Evolutionary conservation across 352 stramenopile genomes (phyloP), one percentile per base, ranked within the genome.

Genomic region (Elongisporangium prolatum): DNA sequence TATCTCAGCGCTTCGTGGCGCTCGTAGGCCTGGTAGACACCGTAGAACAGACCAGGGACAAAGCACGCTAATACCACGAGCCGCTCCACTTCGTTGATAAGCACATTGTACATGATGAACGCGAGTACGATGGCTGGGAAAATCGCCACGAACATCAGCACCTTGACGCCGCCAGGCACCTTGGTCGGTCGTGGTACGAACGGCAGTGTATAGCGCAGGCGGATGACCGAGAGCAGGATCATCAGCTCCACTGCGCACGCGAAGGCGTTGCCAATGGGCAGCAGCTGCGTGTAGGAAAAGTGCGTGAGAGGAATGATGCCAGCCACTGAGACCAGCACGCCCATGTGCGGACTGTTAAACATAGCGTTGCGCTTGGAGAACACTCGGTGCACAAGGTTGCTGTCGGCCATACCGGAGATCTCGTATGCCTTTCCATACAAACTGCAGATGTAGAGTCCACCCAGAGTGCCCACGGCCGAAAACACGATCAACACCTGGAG

Each of bases 341-440:
- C 74, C 18, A 73, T 55, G 48, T 81, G 72, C 17, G 77, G 77
- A 13, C 71, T 73, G 21, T 80, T 67, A 47, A 74, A 79, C 34
- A 40, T 56, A 6, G 10, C 25, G 55, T 69, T 75, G 17, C 73
- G 70, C 10, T 75, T 88, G 13, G 90, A 75, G 40, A 98, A 94
- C 10, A 88, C 68, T 21, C 69, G 69, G 1, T 89, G 88, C 44
- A 97, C 52, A 34, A 96, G 74, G n/a, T 88, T 83, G 25, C 78
- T 73, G 58, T 97, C 84, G 11, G 88, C 71, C 80, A 89, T 84
- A 18, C 72, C 75, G 1, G 67, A 65, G 16, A 98, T 62, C 69
- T 97, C 84, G 58, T 89, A 97, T 16, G 91, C 79, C 71, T 98
- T 93, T 21, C 77, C 80, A 25, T 83, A 96, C 58, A 98, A 87